Evolutionary conservation across 805 yeast species (phyloP).

Genomic region (Cyberlindnera xishuangbannaensis): DNA sequence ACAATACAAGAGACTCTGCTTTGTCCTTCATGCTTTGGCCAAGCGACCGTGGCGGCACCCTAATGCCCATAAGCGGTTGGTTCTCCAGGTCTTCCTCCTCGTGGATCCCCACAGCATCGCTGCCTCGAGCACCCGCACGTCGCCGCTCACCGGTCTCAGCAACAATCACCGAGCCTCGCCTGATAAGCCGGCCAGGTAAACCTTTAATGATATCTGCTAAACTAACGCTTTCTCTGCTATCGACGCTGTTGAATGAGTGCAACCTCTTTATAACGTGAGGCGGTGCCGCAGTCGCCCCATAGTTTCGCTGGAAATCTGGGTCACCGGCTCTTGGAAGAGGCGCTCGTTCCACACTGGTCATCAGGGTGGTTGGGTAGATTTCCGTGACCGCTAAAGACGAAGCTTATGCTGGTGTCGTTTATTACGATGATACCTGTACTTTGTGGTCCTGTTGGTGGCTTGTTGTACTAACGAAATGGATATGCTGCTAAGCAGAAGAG

Average conservation of each 20-base stretch:
- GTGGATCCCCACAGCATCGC: not conserved
- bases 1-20: not conserved
- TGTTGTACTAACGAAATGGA: too few relatives aligned
- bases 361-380: too few relatives aligned
- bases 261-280: constrained; percentile 14
- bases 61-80: constrained; percentile 9
- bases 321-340: too few relatives aligned
- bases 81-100: constrained; percentile 14
- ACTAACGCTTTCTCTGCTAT: constrained; percentile 13
- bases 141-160: constrained; percentile 38
- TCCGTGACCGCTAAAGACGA: too few relatives aligned
- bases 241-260: constrained; percentile 20
- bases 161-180: constrained; percentile 34
- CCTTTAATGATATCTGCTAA: constrained; percentile 10
- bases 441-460: too few relatives aligned
- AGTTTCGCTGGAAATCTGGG: too few relatives aligned
- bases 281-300: too few relatives aligned
- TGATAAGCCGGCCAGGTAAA: constrained; percentile 15
- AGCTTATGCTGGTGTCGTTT: too few relatives aligned
- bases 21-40: not conserved
- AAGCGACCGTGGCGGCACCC: not conserved
- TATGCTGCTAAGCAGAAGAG: too few relatives aligned
- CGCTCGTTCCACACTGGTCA: too few relatives aligned
- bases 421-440: too few relatives aligned
- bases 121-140: constrained; percentile 2